These are phyloP conservation scores for Colletotrichum paranaense DNA, from an alignment of 2,329 filamentous ascomycete species.

Conservation along the genomic window DNA sequence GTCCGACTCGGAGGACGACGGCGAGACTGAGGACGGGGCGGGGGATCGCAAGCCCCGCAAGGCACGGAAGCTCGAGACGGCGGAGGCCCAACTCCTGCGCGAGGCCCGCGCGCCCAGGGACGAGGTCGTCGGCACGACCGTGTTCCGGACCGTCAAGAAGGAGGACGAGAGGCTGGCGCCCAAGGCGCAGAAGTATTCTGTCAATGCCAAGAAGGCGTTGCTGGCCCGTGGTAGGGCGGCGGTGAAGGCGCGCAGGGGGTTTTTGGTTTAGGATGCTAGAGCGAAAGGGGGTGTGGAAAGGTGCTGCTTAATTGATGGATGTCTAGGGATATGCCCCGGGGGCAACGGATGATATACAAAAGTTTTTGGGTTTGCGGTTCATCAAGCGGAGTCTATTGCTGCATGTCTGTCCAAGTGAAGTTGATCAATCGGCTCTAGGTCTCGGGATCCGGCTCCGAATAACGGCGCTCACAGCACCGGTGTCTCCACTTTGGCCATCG, in stretches of 20 bases:
- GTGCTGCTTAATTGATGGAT: constrained; percentile 3
- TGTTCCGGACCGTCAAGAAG: constrained; percentile 61
- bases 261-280: constrained; percentile 48
- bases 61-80: constrained; percentile 56
- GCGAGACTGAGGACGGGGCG: constrained; percentile 43
- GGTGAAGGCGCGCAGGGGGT: constrained; percentile 53
- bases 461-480: not conserved
- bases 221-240: constrained; percentile 56
- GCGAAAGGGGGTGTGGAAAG: not conserved
- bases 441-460: not conserved
- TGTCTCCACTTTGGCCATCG: not conserved
- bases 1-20: constrained; percentile 57
- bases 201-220: constrained; percentile 56
- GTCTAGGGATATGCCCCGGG: not conserved
- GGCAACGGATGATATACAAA: constrained; percentile 16
- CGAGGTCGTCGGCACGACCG: constrained; percentile 62
- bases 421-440: not conserved
- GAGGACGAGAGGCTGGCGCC: constrained; percentile 62
- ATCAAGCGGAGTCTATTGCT: not conserved
- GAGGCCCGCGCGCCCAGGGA: constrained; percentile 53
- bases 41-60: constrained; percentile 45
- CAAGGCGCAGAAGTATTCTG: constrained; percentile 55
- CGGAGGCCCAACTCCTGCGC: constrained; percentile 51
- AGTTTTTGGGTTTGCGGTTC: constrained; percentile 16
- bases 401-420: not conserved